Conservation (phyloP, 2,329 filamentous ascomycete species). For the Moelleriella libera region DNA sequence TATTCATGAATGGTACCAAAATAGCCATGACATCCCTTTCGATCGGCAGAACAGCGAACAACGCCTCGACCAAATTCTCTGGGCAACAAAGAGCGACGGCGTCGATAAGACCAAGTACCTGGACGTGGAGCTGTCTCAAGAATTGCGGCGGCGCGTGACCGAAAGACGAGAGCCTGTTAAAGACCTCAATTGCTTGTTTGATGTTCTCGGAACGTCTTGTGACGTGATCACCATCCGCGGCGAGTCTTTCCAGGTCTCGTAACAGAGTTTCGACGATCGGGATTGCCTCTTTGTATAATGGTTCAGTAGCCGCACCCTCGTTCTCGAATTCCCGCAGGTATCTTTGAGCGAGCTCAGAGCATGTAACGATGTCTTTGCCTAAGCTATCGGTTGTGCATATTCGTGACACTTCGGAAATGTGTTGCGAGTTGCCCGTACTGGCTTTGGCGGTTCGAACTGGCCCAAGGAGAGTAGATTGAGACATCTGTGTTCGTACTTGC, state of each 20-base stretch:
- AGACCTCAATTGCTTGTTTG: constrained; percentile 5
- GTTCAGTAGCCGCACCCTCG: no score
- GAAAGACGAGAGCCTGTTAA: constrained; percentile 8
- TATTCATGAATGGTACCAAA: constrained; percentile 4
- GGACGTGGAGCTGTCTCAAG: constrained; percentile 5
- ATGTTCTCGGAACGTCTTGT: constrained; percentile 1
- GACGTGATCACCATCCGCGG: background rate
- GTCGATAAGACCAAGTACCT: constrained; percentile 12
- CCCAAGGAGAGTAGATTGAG: no score
- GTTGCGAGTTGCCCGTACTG: no score
- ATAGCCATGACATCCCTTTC: constrained; percentile 10
- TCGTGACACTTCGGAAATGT: no score
- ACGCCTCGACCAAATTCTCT: constrained; percentile 6
- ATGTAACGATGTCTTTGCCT: no score
- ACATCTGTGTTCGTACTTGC: no score
- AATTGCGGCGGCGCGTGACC: constrained; percentile 5
- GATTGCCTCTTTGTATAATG: constrained; percentile 4
- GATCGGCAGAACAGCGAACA: constrained; percentile 10
- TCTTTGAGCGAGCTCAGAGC: no score
- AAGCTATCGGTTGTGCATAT: no score
- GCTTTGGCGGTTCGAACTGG: no score
- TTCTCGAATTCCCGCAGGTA: no score
- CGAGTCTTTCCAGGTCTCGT: constrained; percentile 1
- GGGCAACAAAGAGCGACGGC: constrained; percentile 7
- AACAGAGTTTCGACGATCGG: constrained; percentile 4